phyloP scores from a whole-genome alignment of 805 yeast species.

The Saccharomycopsis guyanensis region DNA sequence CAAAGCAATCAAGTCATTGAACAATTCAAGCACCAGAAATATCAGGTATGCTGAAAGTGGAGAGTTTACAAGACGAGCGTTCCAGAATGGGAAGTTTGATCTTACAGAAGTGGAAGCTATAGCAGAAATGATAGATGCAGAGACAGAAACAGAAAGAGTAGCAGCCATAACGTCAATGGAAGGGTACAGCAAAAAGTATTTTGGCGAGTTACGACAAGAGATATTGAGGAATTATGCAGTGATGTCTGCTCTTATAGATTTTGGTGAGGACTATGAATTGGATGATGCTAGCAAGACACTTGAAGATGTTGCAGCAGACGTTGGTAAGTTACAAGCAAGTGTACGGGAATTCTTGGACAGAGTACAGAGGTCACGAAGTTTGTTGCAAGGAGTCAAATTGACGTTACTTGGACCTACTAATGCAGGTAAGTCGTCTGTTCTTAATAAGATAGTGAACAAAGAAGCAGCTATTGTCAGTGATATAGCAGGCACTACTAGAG shows the following conservation, averaged over 20 bases:
- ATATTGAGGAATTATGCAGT: conserved; percentile 64
- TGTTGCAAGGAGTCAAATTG: conserved; percentile 65
- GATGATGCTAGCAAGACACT: conserved; percentile 43
- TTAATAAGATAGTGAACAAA: conserved; percentile 66
- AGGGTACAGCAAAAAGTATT: conserved; percentile 53
- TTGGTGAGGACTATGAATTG: conserved; percentile 87
- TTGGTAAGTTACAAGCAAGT: conserved; percentile 32
- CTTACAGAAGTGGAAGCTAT: conserved; percentile 89
- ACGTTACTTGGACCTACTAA: conserved; percentile 87
- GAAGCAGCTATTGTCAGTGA: conserved; percentile 89
- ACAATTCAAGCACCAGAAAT: conserved; percentile 30
- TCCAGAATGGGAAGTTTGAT: conserved; percentile 75
- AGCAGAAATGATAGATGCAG: conserved; percentile 83
- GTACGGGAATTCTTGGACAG: conserved; percentile 37
- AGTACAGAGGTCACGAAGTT: conserved; percentile 50
- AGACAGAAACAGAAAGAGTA: conserved; percentile 79
- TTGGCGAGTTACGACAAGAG: conserved; percentile 57
- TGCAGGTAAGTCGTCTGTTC: conserved; percentile 87
- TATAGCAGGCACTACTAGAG: conserved; percentile 92
- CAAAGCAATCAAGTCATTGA: conserved; percentile 48
- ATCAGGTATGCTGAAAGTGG: conserved; percentile 88
- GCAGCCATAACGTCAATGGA: conserved; percentile 68
- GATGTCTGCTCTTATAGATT: conserved; percentile 84
- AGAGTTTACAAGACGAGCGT: conserved; percentile 84
- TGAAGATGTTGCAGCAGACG: conserved; percentile 37